Percentiles rank a stretch among this genome's conserved stretches.
Evolutionary conservation across 2,329 filamentous ascomycete genomes (phyloP).

Genomic region (Hyphodiscus sp.): DNA sequence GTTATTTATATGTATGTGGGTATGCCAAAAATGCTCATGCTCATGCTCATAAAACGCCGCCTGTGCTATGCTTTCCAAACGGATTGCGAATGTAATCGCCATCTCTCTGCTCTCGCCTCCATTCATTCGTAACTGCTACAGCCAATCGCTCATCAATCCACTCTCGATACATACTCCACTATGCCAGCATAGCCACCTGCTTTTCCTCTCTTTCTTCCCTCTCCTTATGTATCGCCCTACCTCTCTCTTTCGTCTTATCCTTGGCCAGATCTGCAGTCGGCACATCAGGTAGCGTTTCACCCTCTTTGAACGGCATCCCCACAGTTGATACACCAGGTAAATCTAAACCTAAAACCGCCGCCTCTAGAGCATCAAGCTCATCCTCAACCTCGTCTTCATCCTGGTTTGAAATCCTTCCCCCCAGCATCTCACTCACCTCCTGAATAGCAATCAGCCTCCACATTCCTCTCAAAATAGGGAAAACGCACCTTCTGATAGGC

Average conservation of each 20-base stretch:
- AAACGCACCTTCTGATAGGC: conserved; percentile 76
- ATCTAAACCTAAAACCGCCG: conserved; percentile 43
- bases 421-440: conserved; percentile 91
- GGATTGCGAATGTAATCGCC: conserved; percentile 11
- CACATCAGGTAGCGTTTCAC: no score
- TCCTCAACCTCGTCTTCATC: conserved; percentile 98
- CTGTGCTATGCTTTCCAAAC: neutral
- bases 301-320: conserved; percentile 15
- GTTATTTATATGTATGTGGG: neutral
- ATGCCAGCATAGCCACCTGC: conserved; percentile 27
- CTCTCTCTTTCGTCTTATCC: conserved; percentile 22
- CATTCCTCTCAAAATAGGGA: neutral
- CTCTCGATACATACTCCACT: conserved; percentile 7
- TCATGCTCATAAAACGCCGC: neutral
- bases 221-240: conserved; percentile 21
- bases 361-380: conserved; percentile 77
- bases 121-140: no score
- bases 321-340: conserved; percentile 27
- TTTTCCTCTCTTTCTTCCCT: conserved; percentile 24
- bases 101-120: neutral
- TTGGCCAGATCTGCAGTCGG: neutral
- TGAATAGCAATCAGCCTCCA: conserved; percentile 32
- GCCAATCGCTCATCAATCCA: conserved; percentile 22
- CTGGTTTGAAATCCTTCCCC: conserved; percentile 80
- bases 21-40: neutral